Base-by-base conservation (phyloP, 78 protist species). In the Dictyostelium capitatum region DNA sequence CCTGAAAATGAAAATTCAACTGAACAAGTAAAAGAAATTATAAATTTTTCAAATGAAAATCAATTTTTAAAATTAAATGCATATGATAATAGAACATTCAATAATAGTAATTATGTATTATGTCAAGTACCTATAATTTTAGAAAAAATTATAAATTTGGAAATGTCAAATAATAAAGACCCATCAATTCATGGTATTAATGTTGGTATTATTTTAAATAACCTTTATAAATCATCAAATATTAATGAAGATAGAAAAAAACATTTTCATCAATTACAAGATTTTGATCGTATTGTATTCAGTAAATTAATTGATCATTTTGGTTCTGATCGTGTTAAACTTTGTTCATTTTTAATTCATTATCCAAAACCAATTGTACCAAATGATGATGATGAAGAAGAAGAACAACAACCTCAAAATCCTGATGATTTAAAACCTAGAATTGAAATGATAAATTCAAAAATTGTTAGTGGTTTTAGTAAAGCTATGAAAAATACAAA, bases 261-360 rank as follows among this genome's bases (percentile, higher is more conserved):
- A 59, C 69, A 59, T 59, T 59, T 59, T 59, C 69, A 59, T 59
- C 69, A 59, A 59, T 30, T 59, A 20, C 69, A 59, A 59, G 69
- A 59, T 59, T 59, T 59, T 59, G 69, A 59, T 59, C 25, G 25
- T 59, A 59, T 59, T 25, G 69, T 59, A 20, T 59, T 59, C n/a
- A 59, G 25, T 59, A 59, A 59, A 59, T 59, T 59, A 59, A 59
- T 23, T 10, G 11, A 0, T 59, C 69, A 59, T 59, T 59, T 59
- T 14, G 69, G 69, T 59, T 14, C 10, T 59, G 69, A 59, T 20
- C n/a, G 25, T 59, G 69, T 59, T 3, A 59, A 59, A 30, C 17
- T 59, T n/a, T 59, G 69, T 3, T 59, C 69, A 0, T 59, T 59
- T 30, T 8, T 59, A 8, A 59, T 59, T 59, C 69, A 59, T 8